Conservation (phyloP, 345 rosid species). For the Hibiscus mutabilis region DNA sequence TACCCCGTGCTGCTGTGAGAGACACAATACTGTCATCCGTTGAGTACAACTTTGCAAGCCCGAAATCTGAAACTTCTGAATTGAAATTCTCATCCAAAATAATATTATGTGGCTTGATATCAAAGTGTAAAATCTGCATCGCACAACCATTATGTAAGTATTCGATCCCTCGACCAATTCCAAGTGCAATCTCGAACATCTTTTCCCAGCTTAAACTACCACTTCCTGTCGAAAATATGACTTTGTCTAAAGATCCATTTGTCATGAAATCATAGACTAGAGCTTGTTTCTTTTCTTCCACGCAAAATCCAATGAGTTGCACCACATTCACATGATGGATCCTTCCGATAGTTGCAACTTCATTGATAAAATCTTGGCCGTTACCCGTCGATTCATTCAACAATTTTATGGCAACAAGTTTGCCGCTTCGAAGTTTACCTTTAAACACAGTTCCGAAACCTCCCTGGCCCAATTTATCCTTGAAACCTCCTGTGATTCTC, state of each 20-base stretch:
- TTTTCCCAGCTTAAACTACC: constrained; percentile 17
- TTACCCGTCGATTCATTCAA: background rate
- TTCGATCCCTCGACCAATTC: constrained; percentile 18
- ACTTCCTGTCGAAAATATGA: background rate
- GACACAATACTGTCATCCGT: background rate
- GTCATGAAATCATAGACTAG: constrained; percentile 10
- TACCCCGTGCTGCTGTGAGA: constrained; percentile 21
- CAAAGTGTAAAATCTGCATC: constrained; percentile 17
- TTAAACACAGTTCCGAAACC: background rate
- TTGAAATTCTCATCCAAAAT: background rate
- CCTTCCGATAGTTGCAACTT: constrained; percentile 21
- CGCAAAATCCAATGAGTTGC: constrained; percentile 21
- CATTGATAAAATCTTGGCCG: constrained; percentile 5
- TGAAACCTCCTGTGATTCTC: background rate
- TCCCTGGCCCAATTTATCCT: background rate
- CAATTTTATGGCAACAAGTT: background rate
- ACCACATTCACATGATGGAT: constrained; percentile 31
- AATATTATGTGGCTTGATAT: constrained; percentile 18
- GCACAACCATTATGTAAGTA: constrained; percentile 8
- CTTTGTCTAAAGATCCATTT: background rate
- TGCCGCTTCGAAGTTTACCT: background rate
- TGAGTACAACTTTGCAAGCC: constrained; percentile 6
- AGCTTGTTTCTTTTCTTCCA: constrained; percentile 14
- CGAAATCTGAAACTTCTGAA: constrained; percentile 5
- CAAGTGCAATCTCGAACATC: constrained; percentile 3